Evolutionary conservation across 345 rosid species (phyloP).

Genomic region (Noccaea caerulescens): DNA sequence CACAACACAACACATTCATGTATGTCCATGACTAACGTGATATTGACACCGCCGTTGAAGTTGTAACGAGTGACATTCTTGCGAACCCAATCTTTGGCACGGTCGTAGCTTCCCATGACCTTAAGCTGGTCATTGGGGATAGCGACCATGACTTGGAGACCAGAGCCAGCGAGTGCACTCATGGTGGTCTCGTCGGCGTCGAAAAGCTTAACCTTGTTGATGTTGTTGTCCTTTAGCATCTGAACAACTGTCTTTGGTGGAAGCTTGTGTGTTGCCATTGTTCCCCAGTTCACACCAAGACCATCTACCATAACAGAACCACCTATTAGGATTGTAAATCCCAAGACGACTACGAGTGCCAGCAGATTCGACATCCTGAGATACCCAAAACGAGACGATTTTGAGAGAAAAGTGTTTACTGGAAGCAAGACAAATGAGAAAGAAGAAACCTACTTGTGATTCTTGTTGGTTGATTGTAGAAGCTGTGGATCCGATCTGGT

Average conservation of each 20-base stretch:
- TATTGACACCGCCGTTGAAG: conserved; percentile 72
- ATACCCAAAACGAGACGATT: neutral
- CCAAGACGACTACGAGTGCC: neutral
- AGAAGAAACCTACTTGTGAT: conserved; percentile 52
- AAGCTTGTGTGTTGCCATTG: conserved; percentile 69
- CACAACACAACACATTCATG: no score
- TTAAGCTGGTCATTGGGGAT: conserved; percentile 85
- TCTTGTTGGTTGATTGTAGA: conserved; percentile 72
- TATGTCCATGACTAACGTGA: conserved; percentile 54
- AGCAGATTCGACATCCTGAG: conserved; percentile 35
- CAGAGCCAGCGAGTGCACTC: conserved; percentile 73
- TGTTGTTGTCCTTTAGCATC: conserved; percentile 75
- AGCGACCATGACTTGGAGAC: conserved; percentile 85
- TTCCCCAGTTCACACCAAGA: conserved; percentile 90
- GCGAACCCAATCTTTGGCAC: conserved; percentile 71
- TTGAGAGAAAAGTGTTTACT: neutral
- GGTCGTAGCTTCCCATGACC: conserved; percentile 56
- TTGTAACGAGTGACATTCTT: conserved; percentile 68
- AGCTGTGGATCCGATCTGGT: conserved; percentile 81
- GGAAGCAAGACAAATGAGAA: conserved; percentile 27
- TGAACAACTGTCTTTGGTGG: conserved; percentile 69
- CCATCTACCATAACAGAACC: conserved; percentile 39
- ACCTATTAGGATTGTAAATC: neutral
- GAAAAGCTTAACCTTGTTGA: conserved; percentile 81
- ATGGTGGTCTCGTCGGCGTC: conserved; percentile 68